phyloP scores from a whole-genome alignment of 495 filamentous ascomycete species.

The Terfezia boudieri region DNA sequence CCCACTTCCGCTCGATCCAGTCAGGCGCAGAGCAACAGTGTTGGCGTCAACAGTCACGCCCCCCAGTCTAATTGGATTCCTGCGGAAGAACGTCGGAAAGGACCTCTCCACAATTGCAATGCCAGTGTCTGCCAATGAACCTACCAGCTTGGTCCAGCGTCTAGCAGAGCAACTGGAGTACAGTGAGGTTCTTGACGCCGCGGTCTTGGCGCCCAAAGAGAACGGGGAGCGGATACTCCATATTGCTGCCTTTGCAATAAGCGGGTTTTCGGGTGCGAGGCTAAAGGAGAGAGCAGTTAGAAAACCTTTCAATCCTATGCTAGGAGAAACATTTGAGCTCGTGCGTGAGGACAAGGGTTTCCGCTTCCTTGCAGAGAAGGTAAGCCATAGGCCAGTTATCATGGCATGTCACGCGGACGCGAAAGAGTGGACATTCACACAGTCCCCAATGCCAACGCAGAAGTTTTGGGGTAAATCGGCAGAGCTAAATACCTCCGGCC shows the following conservation, averaged over 20 bases:
- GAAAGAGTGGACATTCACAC: constrained; percentile 58
- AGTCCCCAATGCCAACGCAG: constrained; percentile 69
- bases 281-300: constrained; percentile 78
- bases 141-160: constrained; percentile 67
- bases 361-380: constrained; percentile 79
- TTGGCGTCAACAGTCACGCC: constrained; percentile 49
- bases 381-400: constrained; percentile 74
- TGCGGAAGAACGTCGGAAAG: constrained; percentile 95
- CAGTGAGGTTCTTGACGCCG: constrained; percentile 55
- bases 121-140: constrained; percentile 93
- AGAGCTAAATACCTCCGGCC: constrained; percentile 78
- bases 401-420: constrained; percentile 84
- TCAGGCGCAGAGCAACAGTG: constrained; percentile 49
- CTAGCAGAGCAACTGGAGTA: constrained; percentile 80
- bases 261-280: constrained; percentile 52
- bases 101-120: constrained; percentile 88
- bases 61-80: constrained; percentile 75
- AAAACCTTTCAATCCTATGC: constrained; percentile 95
- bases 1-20: constrained; percentile 49
- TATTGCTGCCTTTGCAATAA: constrained; percentile 77
- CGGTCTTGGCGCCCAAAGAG: constrained; percentile 32
- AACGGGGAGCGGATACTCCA: constrained; percentile 51
- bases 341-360: constrained; percentile 68
- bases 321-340: constrained; percentile 88
- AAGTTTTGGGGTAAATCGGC: constrained; percentile 98